Evolutionary conservation across 192 early-diverging fungal species (phyloP), one percentile per base, ranked within the genome.

Genomic region (Martensiomyces pterosporus): DNA sequence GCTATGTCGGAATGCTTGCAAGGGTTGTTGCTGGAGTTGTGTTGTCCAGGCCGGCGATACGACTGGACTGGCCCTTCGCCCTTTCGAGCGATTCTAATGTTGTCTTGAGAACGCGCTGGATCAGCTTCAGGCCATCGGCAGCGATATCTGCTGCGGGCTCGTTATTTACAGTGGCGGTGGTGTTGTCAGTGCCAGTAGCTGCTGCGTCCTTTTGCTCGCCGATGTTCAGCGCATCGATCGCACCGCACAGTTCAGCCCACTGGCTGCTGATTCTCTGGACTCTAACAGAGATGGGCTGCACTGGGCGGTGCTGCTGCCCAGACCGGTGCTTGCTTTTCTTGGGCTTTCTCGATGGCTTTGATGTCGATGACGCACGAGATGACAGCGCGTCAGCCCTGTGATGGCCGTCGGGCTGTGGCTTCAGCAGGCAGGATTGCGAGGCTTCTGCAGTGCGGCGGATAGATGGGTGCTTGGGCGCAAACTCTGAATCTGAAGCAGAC

Each of bases 111-210:
- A 55, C 47, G 12, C 53, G 47, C 37, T 64, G 60, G 9, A 64
- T 55, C 7, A 55, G 43, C 37, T 64, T 64, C 27, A 64, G 24
- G 15, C 60, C 52, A 24, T 49, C 60, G 22, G 53, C 32, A 42
- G 51, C 38, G 40, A 61, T 33, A 3, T 15, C 29, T 13, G 48
- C 38, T 4, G 49, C 50, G 13, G 38, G 29, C 29, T 32, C 29
- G 5, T 12, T 5, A 12, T 32, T 12, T 32, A 32, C 29, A 23
- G 8, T 14, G 43, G 2, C 13, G 24, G 13, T 23, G 18, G n/a
- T 17, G 12, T 19, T 23, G 26, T n/a, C n/a, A n/a, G n/a, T n/a
- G n/a, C n/a, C n/a, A n/a, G n/a, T n/a, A n/a, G n/a, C 24, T 40
- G 37, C 38, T 16, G 18, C 27, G 13, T 9, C 29, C 33, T 34